Evolutionary conservation across 1,284 basidiomycete genomes (phyloP), one percentile per base, ranked within the genome.

Genomic region (Heterobasidion parviporum): DNA sequence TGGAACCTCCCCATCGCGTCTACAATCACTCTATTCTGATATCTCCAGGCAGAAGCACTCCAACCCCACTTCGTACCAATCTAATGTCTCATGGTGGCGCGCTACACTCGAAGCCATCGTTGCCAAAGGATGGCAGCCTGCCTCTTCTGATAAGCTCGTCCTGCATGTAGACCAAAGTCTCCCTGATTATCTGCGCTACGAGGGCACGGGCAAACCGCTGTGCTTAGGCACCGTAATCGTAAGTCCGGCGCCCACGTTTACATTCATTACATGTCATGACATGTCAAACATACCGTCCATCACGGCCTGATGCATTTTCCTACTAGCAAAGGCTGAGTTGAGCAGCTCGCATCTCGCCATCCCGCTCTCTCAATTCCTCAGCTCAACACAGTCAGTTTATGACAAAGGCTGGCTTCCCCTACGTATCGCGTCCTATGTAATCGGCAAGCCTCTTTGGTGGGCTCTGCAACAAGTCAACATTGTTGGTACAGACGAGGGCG

Each of bases 81-180:
- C 90, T 14, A 92, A 89, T 65, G 73, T 94, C 38, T 83, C 87
- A 57, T 97, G 93, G 93, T 98, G 95, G 94, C 79, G 80, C 44
- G 71, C 72, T 43, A 83, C 85, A 0, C 71, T 98, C 3, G 80
- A 87, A 59, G 76, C 78, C 12, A 70, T 87, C 6, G 78, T 89
- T 6, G 65, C 75, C 54, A 74, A 74, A 32, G 89, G 88, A 1
- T 74, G 82, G 66, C 80, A 87, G 10, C 65, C 69, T 49, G 65
- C 70, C n/a, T 48, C 65, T 15, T 58, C 66, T 2, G 79, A 87
- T 61, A 72, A 78, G 54, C 74, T 96, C 14, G 76, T 91, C 7
- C 69, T 97, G 1, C 77, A 75, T 48, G 87, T 84, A 0, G 80
- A 83, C 32, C 74, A 81, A 10, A 67, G 70, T 6, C 65, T 94